These are phyloP conservation scores for Wickerhamomyces queroliae DNA, from an alignment of 805 yeast species.

Conservation along the genomic window DNA sequence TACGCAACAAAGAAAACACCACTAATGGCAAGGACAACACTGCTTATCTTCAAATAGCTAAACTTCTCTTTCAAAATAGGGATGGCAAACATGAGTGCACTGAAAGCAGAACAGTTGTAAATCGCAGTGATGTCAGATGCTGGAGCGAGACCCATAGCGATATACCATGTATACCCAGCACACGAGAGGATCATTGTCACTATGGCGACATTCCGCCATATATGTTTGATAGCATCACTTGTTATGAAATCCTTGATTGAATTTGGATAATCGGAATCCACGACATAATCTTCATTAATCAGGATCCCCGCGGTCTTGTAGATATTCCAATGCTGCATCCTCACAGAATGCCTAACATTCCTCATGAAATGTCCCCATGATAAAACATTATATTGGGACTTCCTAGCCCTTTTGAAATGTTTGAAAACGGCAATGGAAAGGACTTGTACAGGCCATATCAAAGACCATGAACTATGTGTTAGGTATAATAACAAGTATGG, in stretches of 20 bases:
- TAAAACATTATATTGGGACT: slow-evolving; percentile 7
- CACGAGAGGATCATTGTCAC: slow-evolving; percentile 55
- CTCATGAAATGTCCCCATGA: slow-evolving; percentile 9
- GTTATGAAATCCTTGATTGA: slow-evolving; percentile 7
- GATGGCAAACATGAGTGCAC: slow-evolving; percentile 80
- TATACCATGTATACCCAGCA: slow-evolving; percentile 84
- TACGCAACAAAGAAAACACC: slow-evolving; percentile 83
- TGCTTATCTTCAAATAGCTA: slow-evolving; percentile 52
- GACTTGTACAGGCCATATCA: slow-evolving; percentile 68
- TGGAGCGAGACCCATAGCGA: slow-evolving; percentile 74
- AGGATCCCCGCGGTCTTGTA: slow-evolving; percentile 26
- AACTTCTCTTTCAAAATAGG: slow-evolving; percentile 65
- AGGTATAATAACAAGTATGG: slow-evolving; percentile 61
- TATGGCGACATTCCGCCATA: slow-evolving; percentile 35
- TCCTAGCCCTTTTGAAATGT: slow-evolving; percentile 25
- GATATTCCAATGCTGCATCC: slow-evolving; percentile 37
- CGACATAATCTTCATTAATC: slow-evolving; percentile 8
- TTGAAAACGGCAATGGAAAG: slow-evolving; percentile 41
- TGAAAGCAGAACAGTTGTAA: slow-evolving; percentile 84
- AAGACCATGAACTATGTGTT: slow-evolving; percentile 77
- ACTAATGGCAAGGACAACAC: slow-evolving; percentile 65
- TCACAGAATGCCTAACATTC: slow-evolving; percentile 30
- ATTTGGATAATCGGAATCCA: slow-evolving; percentile 13
- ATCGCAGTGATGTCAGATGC: slow-evolving; percentile 87
- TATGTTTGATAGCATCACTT: slow-evolving; percentile 26